Conservation (phyloP, 2,329 filamentous ascomycete genomes). For the Colletotrichum cordylinicola region DNA sequence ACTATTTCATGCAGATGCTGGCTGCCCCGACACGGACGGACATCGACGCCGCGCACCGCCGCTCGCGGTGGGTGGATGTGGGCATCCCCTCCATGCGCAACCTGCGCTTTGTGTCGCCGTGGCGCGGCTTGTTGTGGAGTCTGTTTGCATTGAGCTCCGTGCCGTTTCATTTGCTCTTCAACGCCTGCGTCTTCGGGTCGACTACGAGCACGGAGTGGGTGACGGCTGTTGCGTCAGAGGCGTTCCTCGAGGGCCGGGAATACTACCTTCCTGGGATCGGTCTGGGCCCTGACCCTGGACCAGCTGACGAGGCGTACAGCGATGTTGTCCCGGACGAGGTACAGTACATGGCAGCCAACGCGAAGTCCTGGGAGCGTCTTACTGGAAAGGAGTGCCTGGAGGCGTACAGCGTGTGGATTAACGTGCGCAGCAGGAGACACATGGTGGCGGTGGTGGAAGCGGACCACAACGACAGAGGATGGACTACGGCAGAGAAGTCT, state of each 20-base stretch:
- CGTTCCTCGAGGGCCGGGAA: constrained; percentile 19
- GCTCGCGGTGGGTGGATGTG: constrained; percentile 46
- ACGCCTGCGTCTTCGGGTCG: constrained; percentile 13
- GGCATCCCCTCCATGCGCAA: constrained; percentile 48
- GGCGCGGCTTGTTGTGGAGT: constrained; percentile 23
- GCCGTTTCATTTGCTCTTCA: constrained; percentile 33
- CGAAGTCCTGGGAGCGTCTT: neutral
- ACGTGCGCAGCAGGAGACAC: neutral
- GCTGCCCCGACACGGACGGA: constrained; percentile 13
- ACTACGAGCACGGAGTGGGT: constrained; percentile 5
- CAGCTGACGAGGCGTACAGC: neutral
- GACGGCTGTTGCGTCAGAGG: neutral
- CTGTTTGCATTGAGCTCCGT: constrained; percentile 28
- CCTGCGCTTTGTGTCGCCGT: constrained; percentile 23
- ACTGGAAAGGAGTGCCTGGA: neutral
- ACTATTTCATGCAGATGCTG: constrained; percentile 25
- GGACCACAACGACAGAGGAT: neutral
- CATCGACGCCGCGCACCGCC: constrained; percentile 47
- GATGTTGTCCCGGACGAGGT: neutral
- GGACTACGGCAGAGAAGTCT: neutral
- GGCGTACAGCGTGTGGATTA: neutral
- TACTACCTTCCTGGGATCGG: constrained; percentile 6
- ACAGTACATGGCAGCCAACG: neutral
- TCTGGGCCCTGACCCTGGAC: neutral
- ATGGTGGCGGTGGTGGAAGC: neutral